Evolutionary conservation across 345 rosid genomes (phyloP), one percentile per base, ranked within the genome.

Genomic region (Populus pruinosa): DNA sequence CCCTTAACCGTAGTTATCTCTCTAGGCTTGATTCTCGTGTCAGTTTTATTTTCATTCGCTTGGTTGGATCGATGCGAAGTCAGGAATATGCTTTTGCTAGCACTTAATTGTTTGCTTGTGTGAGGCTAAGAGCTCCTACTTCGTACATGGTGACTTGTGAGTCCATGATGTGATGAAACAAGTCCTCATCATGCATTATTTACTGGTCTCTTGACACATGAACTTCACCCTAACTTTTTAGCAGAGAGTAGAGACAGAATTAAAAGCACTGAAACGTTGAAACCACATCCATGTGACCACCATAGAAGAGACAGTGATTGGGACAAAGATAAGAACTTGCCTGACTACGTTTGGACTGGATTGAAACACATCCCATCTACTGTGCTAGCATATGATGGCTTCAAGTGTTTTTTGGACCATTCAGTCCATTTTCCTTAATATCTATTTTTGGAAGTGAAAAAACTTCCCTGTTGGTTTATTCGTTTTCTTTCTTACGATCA

Each of bases 301-400:
- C 63, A 59, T n/a, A 23, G 27, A 1, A 59, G 64, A 59, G 16
- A 59, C 63, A n/a, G 23, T 3, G 29, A n/a, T 16, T 3, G 13
- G 64, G 64, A 59, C 13, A 59, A 59, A 41, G 38, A 39, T 73
- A 61, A 49, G 23, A 47, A 25, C 59, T 29, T 47, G 31, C 10
- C 2, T 44, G 11, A 25, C 29, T 16, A 49, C 41, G 62, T 61
- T 33, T 41, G 10, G 76, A 73, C 25, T 59, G 20, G 62, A 62
- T 23, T 53, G 31, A 35, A 20, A n/a, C n/a, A 61, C 55, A 73
- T 23, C 61, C 73, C 76, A 36, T 73, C 67, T 11, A 23, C 76
- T 73, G 27, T 73, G 27, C 20, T 39, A 21, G 11, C 72, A 69
- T 23, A 69, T 43, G 72, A 39, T 10, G 49, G 20, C 20, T 21